These are phyloP conservation scores for Fusarium setosum DNA, from an alignment of 2,329 filamentous ascomycete species.

Conservation along the genomic window DNA sequence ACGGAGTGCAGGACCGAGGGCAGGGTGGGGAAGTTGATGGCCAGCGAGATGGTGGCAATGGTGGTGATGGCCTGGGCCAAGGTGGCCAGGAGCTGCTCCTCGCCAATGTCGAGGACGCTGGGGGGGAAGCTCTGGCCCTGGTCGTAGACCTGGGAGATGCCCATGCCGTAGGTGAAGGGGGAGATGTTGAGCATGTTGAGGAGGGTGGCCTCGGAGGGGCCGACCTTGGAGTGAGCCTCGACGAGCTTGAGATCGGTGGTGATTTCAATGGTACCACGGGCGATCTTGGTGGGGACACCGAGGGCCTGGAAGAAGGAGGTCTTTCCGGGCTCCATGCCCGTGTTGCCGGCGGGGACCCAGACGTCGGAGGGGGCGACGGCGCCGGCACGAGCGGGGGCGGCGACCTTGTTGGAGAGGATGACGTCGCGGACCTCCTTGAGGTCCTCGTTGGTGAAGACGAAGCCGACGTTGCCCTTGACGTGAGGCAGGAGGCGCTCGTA, in stretches of 20 bases:
- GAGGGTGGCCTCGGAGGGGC: slow-evolving; percentile 97
- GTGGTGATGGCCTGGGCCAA: slow-evolving; percentile 86
- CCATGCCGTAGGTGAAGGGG: slow-evolving; percentile 99
- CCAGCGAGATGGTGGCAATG: slow-evolving; percentile 91
- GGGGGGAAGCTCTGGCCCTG: slow-evolving; percentile 92
- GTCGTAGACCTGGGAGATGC: slow-evolving; percentile 96
- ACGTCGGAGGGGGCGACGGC: slow-evolving; percentile 94
- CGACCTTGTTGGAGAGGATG: slow-evolving; percentile 97
- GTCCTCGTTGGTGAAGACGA: slow-evolving; percentile 99
- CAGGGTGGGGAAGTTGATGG: slow-evolving; percentile 93
- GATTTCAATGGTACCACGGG: slow-evolving; percentile 99
- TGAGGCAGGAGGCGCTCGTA: slow-evolving; percentile 97
- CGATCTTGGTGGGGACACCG: slow-evolving; percentile 99
- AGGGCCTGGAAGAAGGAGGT: slow-evolving; percentile 99
- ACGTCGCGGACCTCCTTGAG: slow-evolving; percentile 93
- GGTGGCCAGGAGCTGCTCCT: slow-evolving; percentile 90
- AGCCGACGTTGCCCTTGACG: slow-evolving; percentile 98
- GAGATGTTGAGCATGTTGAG: slow-evolving; percentile 99
- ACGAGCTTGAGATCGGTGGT: slow-evolving; percentile 98
- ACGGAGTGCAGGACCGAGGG: slow-evolving; percentile 97
- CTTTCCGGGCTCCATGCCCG: slow-evolving; percentile 99
- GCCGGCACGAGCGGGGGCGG: slow-evolving; percentile 97
- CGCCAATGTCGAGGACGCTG: slow-evolving; percentile 89
- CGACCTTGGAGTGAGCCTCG: slow-evolving; percentile 92
- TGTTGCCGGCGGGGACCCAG: slow-evolving; percentile 97